Conservation (phyloP, 2,329 filamentous ascomycete species). For the Amylocarpus encephaloides region DNA sequence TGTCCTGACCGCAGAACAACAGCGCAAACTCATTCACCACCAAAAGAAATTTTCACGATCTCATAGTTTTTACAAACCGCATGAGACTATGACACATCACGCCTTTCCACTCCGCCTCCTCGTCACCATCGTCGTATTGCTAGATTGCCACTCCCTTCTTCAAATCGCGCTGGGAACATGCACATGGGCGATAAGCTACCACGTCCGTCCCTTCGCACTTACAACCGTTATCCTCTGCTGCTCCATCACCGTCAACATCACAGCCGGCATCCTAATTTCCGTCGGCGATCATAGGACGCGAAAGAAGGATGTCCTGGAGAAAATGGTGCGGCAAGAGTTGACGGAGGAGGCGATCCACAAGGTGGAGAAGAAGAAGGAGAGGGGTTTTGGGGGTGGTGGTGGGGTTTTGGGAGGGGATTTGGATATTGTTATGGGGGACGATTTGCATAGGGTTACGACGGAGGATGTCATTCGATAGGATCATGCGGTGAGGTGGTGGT, state of each 20-base stretch:
- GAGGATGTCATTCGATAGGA: constrained; percentile 1
- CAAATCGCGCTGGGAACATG: constrained; percentile 73
- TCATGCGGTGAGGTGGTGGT: neutral
- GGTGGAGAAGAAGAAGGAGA: constrained; percentile 32
- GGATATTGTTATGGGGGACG: neutral
- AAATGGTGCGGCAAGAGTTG: constrained; percentile 69
- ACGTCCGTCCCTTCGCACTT: constrained; percentile 60
- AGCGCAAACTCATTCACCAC: constrained; percentile 66
- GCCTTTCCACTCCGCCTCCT: constrained; percentile 72
- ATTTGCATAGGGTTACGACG: neutral
- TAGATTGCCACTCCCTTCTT: constrained; percentile 73
- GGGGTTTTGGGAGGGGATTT: neutral
- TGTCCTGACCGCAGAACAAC: constrained; percentile 60
- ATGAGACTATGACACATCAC: constrained; percentile 76
- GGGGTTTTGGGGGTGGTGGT: neutral
- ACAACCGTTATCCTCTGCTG: constrained; percentile 77
- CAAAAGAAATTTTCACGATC: constrained; percentile 74
- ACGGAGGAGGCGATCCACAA: constrained; percentile 55
- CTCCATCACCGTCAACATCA: constrained; percentile 71
- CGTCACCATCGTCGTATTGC: constrained; percentile 68
- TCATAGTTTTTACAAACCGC: constrained; percentile 84
- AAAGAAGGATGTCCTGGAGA: constrained; percentile 79
- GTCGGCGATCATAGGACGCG: constrained; percentile 70
- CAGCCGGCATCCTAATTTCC: constrained; percentile 68
- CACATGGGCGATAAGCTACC: constrained; percentile 74